Conservation (phyloP, 805 yeast species). For the Suhomyces sp. region DNA sequence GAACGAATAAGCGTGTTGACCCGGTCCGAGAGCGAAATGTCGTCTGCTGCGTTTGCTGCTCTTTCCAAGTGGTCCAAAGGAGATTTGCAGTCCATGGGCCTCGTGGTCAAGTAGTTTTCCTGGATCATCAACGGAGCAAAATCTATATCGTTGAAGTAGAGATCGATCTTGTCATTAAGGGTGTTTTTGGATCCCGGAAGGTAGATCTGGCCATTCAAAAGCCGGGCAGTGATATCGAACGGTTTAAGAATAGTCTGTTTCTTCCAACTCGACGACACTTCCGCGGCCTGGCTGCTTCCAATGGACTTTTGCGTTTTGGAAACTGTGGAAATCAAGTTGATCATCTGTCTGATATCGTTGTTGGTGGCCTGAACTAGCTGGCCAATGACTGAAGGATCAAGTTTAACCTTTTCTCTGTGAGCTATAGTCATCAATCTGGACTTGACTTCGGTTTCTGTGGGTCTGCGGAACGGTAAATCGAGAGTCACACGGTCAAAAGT, state of each 20-base stretch:
- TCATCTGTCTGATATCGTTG: conserved; percentile 92
- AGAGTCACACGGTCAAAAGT: conserved; percentile 83
- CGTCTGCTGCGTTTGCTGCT: conserved; percentile 77
- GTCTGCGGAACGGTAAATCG: conserved; percentile 85
- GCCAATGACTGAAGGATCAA: conserved; percentile 79
- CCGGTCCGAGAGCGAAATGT: conserved; percentile 80
- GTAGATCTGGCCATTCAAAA: conserved; percentile 59
- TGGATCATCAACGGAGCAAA: conserved; percentile 95
- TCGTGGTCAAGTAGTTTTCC: conserved; percentile 77
- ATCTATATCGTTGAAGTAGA: conserved; percentile 92
- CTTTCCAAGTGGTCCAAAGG: conserved; percentile 52
- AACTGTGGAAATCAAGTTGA: conserved; percentile 82
- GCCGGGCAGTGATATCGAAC: conserved; percentile 76
- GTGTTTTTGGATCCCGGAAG: conserved; percentile 50
- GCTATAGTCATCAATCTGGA: conserved; percentile 90
- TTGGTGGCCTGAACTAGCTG: conserved; percentile 80
- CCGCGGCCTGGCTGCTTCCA: conserved; percentile 59
- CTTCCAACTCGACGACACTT: conserved; percentile 71
- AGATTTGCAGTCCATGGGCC: conserved; percentile 45
- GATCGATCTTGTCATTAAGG: conserved; percentile 77
- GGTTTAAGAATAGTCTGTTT: conserved; percentile 90
- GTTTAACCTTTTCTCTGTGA: conserved; percentile 71
- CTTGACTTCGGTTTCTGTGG: conserved; percentile 75
- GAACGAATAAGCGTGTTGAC: conserved; percentile 82
- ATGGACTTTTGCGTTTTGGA: conserved; percentile 67